Base-by-base conservation (phyloP, 176 grass and related monocot genomes). In the Ensete ventricosum region DNA sequence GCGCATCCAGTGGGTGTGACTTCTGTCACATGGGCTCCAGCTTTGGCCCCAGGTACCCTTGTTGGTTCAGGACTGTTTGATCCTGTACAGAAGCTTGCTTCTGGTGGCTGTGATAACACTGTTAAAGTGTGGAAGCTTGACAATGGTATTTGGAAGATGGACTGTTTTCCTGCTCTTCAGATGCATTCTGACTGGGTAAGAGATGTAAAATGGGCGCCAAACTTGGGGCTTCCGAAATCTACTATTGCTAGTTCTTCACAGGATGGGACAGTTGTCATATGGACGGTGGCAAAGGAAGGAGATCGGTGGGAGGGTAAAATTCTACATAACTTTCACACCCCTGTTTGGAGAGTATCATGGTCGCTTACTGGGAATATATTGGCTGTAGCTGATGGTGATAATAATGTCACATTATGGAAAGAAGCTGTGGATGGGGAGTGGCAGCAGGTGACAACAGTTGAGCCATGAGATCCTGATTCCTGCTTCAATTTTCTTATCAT, bases 171-270 rank as follows among this genome's bases (percentile, higher is more conserved):
- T 17, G 65, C 65, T 17, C 65, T 68, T 26, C 65, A 68, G 26
- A 68, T 68, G 65, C 65, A 68, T 68, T 68, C 65, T 6, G 65
- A 68, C 25, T 68, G 65, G 27, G 65, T 68, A 10, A 43, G 65
- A 16, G 65, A 68, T 34, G 65, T 68, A 17, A 26, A 26, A 19
- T 68, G 65, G 65, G 65, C 65, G 19, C 65, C 65, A 48, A 68
- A 68, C 65, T 68, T 68, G 65, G 65, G 65, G 14, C 65, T 68
- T 68, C 65, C 65, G 48, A 68, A 68, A 68, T 68, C 65, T 6
- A 68, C 65, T 17, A 43, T 68, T 12, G 65, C 65, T 26, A 68
- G 65, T 48, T 11, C 25, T 43, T 68, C 65, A 48, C 65, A 68
- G 26, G 65, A 68, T 68, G 65, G 65, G 11, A 68, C 65, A 48